phyloP scores from a whole-genome alignment of 73 alveolate genomes.

The Paramecium biaurelia region DNA sequence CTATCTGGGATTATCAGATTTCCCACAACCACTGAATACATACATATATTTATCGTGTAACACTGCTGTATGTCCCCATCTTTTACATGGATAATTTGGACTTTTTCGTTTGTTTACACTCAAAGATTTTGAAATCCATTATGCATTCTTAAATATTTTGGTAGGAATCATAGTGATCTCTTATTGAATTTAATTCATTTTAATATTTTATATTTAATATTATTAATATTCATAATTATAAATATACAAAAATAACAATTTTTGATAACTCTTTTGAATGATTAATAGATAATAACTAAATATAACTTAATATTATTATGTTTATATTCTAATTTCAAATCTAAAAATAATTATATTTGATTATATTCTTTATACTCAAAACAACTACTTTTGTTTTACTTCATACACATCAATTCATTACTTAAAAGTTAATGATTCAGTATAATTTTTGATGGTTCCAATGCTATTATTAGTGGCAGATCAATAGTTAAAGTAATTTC shows the following conservation, averaged over 20 bases:
- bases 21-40: constrained; percentile 64
- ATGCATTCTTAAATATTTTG: constrained; percentile 24
- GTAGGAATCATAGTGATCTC: constrained; percentile 4
- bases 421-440: not conserved
- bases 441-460: not conserved
- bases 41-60: constrained; percentile 59
- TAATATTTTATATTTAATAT: not conserved
- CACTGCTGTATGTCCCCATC: constrained; percentile 68
- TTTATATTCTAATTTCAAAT: not conserved
- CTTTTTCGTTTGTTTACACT: constrained; percentile 46
- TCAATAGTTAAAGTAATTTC: not conserved
- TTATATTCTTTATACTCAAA: not conserved
- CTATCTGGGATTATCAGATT: constrained; percentile 36
- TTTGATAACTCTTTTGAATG: not conserved
- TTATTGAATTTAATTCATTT: not conserved
- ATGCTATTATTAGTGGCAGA: not conserved
- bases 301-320: not conserved
- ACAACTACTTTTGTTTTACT: not conserved
- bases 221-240: not conserved
- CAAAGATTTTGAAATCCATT: constrained; percentile 47
- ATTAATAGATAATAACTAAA: not conserved
- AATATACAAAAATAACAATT: not conserved
- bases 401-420: not conserved
- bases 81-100: constrained; percentile 53
- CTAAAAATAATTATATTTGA: not conserved